Base-by-base conservation (phyloP, 176 grass and related monocot genomes). In the Phoenix dactylifera region DNA sequence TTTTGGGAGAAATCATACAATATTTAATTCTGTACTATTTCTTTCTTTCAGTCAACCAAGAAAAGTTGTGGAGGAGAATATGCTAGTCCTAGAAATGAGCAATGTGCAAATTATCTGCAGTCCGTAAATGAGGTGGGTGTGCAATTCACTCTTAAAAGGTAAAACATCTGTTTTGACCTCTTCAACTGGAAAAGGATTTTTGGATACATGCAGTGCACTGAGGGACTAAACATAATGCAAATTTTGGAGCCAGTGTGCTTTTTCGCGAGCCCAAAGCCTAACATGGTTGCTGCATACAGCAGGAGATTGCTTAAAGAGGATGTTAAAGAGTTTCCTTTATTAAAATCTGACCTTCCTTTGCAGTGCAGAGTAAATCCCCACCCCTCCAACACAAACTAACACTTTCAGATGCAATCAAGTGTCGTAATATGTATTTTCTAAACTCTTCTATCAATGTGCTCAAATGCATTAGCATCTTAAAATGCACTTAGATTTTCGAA, bases 231-330 rank as follows among this genome's bases (percentile, higher is more conserved):
- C 67, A 59, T 69, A 4, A 72, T 62, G 1, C 85, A 87, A 35
- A 83, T 87, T 60, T 64, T 87, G 1, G 85, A 87, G 71, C 85
- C 85, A 18, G 10, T 76, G 15, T 87, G 85, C 64, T 80, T 72
- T 10, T 54, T 63, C 4, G 84, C 67, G 0, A 49, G 63, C 52
- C 54, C 61, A 30, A 49, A 9, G 4, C 16, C 18, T 0, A 5
- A 16, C 35, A 23, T 60, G 56, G 49, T 63, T 69, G 58, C 60
- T 6, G 4, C 55, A 2, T 16, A 51, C 3, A 10, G 28, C n/a
- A 70, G 65, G 44, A 51, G 50, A 51, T 25, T 69, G 59, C 49
- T 64, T 19, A 24, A 62, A 69, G 56, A 63, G 16, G 16, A 69
- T 16, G 12, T 5, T 7, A 50, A 65, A 30, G 53, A 80, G 50